phyloP scores from a whole-genome alignment of 2,329 filamentous ascomycete species.

The Fusarium illudens region DNA sequence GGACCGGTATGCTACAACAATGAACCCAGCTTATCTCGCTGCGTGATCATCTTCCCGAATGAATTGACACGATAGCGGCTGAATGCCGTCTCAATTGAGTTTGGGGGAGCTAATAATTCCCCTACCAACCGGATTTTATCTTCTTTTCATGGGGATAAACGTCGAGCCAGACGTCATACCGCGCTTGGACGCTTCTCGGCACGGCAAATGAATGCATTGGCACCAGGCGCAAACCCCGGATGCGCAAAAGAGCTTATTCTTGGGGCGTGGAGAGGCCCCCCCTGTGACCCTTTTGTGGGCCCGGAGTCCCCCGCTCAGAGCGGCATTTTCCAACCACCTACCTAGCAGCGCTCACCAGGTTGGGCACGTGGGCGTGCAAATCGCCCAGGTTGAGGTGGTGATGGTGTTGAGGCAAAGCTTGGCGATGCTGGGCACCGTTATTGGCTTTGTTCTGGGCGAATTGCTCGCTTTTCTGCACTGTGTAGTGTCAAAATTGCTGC shows the following conservation, averaged over 20 bases:
- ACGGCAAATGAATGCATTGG: not conserved
- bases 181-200: not conserved
- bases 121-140: no score
- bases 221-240: not conserved
- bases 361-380: slow-evolving; percentile 5
- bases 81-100: not conserved
- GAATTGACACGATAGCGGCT: not conserved
- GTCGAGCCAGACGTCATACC: not conserved
- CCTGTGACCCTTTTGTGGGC: not conserved
- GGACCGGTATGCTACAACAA: not conserved
- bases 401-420: not conserved
- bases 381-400: not conserved
- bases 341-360: no score
- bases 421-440: not conserved
- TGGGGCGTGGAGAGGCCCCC: not conserved
- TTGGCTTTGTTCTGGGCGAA: not conserved
- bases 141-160: not conserved
- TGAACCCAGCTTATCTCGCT: not conserved
- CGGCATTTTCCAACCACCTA: not conserved
- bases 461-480: not conserved
- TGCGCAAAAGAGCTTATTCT: not conserved
- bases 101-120: not conserved
- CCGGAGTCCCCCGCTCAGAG: not conserved
- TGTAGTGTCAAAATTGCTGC: not conserved
- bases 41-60: not conserved